Percentiles rank a stretch among this genome's conserved stretches.
phyloP scores from a whole-genome alignment of 257 asterid species.

The Solanum lycopersicoides region DNA sequence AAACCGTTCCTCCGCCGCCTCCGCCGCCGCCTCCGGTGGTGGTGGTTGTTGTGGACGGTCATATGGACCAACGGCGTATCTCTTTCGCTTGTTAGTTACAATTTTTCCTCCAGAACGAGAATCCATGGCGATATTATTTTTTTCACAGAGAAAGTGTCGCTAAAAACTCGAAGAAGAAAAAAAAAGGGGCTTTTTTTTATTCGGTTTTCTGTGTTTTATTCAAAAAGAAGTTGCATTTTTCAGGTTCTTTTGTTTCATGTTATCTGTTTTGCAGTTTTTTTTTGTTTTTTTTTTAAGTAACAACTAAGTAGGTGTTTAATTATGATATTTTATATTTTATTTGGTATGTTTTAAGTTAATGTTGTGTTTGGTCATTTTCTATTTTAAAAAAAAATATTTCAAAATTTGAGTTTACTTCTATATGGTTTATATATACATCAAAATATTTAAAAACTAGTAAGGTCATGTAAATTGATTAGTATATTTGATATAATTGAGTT shows the following conservation, averaged over 20 bases:
- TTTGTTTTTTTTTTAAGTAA: background rate
- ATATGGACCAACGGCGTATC: constrained; percentile 19
- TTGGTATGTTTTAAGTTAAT: background rate
- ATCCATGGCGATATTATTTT: background rate
- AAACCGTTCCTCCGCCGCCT: constrained; percentile 8
- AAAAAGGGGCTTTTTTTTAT: background rate
- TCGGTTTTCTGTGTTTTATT: background rate
- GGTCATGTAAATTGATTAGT: too few relatives aligned
- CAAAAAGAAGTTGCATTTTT: background rate
- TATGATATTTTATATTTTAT: background rate
- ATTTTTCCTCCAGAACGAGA: constrained; percentile 37
- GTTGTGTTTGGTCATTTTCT: background rate
- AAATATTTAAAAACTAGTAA: too few relatives aligned
- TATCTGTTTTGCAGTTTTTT: background rate
- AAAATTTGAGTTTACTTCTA: background rate
- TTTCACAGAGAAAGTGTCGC: background rate
- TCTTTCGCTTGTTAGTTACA: constrained; percentile 11
- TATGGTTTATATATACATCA: too few relatives aligned
- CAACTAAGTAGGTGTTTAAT: background rate
- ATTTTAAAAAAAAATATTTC: background rate
- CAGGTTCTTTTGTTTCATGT: background rate
- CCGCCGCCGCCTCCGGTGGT: constrained; percentile 4
- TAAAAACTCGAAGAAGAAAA: background rate
- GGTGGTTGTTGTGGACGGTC: constrained; percentile 18
- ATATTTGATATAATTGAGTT: too few relatives aligned